Evolutionary conservation across 2,329 filamentous ascomycete species (phyloP).

Genomic region (Chrysoporthe puriensis): DNA sequence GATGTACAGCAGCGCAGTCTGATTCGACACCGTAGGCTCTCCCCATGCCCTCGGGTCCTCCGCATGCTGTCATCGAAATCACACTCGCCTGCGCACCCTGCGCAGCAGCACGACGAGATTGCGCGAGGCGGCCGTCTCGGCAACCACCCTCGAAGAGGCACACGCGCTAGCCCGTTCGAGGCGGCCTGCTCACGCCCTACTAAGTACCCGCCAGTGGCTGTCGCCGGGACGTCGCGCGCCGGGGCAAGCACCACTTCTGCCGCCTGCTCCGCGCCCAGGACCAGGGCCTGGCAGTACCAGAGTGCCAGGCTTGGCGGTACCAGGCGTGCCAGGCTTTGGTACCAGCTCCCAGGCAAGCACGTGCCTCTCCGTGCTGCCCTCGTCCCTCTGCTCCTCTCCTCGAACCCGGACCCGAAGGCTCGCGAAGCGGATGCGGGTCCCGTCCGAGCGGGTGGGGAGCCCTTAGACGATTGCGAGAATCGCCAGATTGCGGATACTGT

Average conservation of each 20-base stretch:
- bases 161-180: neutral
- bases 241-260: conserved; percentile 10
- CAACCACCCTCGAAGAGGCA: neutral
- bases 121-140: neutral
- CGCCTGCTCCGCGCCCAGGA: conserved; percentile 3
- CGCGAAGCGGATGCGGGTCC: neutral
- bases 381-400: neutral
- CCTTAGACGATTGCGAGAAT: neutral
- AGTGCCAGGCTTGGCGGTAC: no score
- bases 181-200: neutral
- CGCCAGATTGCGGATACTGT: conserved; percentile 12
- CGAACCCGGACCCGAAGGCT: neutral
- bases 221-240: neutral
- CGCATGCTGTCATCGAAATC: conserved; percentile 6
- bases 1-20: neutral
- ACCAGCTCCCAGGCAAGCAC: neutral
- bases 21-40: neutral
- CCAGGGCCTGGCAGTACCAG: neutral
- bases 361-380: neutral
- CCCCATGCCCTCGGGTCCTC: neutral
- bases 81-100: neutral
- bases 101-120: neutral
- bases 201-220: neutral
- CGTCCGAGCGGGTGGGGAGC: neutral
- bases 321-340: no score